phyloP scores from a whole-genome alignment of 2,329 filamentous ascomycete genomes.

The Nakataea oryzae region DNA sequence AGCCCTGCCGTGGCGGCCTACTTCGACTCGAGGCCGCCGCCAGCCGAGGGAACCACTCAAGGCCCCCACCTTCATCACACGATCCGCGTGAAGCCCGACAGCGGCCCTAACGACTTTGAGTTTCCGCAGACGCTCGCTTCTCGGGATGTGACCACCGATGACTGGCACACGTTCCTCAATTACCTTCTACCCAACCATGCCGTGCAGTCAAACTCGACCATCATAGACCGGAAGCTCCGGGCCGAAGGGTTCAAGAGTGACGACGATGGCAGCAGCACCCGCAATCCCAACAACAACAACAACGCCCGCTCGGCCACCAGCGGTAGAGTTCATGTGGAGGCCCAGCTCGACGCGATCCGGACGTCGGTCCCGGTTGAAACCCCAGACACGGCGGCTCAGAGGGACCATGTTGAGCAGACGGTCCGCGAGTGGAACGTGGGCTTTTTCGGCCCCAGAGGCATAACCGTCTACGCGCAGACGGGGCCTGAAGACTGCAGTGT shows the following conservation, averaged over 20 bases:
- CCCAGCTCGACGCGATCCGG: slow-evolving; percentile 28
- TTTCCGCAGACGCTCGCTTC: slow-evolving; percentile 23
- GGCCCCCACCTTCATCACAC: slow-evolving; percentile 17
- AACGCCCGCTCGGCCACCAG: slow-evolving; percentile 13
- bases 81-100: slow-evolving; percentile 21
- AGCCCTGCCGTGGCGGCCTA: slow-evolving; percentile 28
- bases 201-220: slow-evolving; percentile 29
- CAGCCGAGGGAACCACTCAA: neutral
- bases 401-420: slow-evolving; percentile 25
- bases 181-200: slow-evolving; percentile 40
- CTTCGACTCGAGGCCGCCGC: slow-evolving; percentile 32
- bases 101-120: slow-evolving; percentile 31
- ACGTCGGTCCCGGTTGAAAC: slow-evolving; percentile 1
- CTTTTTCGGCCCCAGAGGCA: slow-evolving; percentile 41
- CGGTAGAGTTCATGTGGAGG: slow-evolving; percentile 24
- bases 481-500: slow-evolving; percentile 4
- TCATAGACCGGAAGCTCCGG: slow-evolving; percentile 37
- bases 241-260: slow-evolving; percentile 22
- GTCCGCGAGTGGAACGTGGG: slow-evolving; percentile 45
- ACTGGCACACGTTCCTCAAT: slow-evolving; percentile 51
- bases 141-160: slow-evolving; percentile 36
- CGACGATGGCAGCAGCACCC: slow-evolving; percentile 9
- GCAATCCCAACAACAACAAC: slow-evolving; percentile 5
- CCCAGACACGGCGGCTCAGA: slow-evolving; percentile 10
- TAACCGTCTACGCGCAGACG: slow-evolving; percentile 26